phyloP scores from a whole-genome alignment of 2,329 filamentous ascomycete species.

The Epichloe brachyelytri region DNA sequence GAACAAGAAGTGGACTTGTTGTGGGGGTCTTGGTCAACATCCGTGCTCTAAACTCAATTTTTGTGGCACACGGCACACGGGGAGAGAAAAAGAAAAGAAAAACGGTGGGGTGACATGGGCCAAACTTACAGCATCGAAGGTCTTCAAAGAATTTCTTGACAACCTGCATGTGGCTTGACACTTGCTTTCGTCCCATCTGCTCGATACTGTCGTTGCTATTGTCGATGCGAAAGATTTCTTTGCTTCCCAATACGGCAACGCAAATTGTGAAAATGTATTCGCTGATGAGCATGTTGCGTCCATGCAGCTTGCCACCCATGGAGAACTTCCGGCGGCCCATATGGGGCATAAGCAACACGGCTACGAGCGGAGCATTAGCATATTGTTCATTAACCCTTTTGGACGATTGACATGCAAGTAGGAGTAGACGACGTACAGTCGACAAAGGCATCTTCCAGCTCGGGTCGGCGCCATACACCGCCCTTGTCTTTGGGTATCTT shows the following conservation, averaged over 20 bases:
- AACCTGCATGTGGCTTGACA: constrained; percentile 60
- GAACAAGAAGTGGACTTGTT: constrained; percentile 49
- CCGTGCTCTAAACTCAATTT: neutral
- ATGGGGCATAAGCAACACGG: constrained; percentile 50
- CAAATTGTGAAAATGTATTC: constrained; percentile 46
- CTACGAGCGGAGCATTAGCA: constrained; percentile 18
- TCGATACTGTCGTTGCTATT: constrained; percentile 31
- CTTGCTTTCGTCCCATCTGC: constrained; percentile 47
- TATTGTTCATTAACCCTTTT: neutral
- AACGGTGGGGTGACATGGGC: neutral
- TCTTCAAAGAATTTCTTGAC: constrained; percentile 53
- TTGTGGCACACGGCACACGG: neutral
- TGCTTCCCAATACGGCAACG: constrained; percentile 25
- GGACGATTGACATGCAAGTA: too few relatives aligned
- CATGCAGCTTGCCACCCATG: constrained; percentile 49
- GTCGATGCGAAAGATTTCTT: constrained; percentile 30
- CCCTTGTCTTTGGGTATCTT: constrained; percentile 42
- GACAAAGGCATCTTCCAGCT: constrained; percentile 53
- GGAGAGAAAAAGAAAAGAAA: neutral
- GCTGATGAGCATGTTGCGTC: constrained; percentile 57
- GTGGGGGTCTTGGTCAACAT: constrained; percentile 1
- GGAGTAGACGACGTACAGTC: constrained; percentile 39
- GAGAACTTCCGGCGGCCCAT: constrained; percentile 56
- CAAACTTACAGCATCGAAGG: constrained; percentile 47
- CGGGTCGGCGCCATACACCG: constrained; percentile 40